Percentiles rank a stretch among this genome's conserved stretches.
Conservation (phyloP, 1,139 yeast species). For the Candida tropicalis region DNA sequence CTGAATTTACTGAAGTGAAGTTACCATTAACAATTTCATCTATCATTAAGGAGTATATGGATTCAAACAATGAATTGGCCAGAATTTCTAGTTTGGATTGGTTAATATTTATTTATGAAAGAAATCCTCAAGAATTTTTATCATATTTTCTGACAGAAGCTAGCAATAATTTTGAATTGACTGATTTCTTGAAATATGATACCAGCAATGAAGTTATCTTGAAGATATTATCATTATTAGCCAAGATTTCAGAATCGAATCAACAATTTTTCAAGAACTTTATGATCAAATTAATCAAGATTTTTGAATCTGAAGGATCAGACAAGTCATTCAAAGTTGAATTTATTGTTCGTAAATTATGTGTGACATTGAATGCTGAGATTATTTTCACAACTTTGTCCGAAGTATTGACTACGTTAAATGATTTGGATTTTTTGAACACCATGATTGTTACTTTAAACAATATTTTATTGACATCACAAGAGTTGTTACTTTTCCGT, state of each 20-base stretch:
- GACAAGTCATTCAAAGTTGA: conserved; percentile 63
- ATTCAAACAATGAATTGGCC: conserved; percentile 65
- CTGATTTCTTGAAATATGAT: conserved; percentile 81
- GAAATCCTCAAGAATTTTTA: conserved; percentile 64
- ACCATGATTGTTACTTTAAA: conserved; percentile 86
- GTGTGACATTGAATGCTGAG: conserved; percentile 80
- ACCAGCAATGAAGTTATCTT: conserved; percentile 85
- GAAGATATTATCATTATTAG: conserved; percentile 72
- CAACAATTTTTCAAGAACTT: conserved; percentile 79
- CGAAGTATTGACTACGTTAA: conserved; percentile 64
- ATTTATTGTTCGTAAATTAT: conserved; percentile 80
- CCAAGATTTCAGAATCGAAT: conserved; percentile 80
- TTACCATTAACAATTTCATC: conserved; percentile 36
- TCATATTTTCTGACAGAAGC: conserved; percentile 35
- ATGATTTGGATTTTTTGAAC: conserved; percentile 73
- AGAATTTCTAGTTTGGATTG: conserved; percentile 87
- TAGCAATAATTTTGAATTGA: conserved; percentile 60
- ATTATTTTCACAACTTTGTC: conserved; percentile 82
- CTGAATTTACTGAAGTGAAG: conserved; percentile 44
- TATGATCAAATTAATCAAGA: conserved; percentile 66
- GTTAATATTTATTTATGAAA: conserved; percentile 80
- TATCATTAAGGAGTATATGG: conserved; percentile 41
- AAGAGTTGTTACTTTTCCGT: conserved; percentile 73
- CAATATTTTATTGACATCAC: conserved; percentile 85
- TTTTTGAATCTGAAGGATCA: conserved; percentile 55